Evolutionary conservation across 2,329 filamentous ascomycete species (phyloP).

Genomic region (Tolypocladium tundrense): DNA sequence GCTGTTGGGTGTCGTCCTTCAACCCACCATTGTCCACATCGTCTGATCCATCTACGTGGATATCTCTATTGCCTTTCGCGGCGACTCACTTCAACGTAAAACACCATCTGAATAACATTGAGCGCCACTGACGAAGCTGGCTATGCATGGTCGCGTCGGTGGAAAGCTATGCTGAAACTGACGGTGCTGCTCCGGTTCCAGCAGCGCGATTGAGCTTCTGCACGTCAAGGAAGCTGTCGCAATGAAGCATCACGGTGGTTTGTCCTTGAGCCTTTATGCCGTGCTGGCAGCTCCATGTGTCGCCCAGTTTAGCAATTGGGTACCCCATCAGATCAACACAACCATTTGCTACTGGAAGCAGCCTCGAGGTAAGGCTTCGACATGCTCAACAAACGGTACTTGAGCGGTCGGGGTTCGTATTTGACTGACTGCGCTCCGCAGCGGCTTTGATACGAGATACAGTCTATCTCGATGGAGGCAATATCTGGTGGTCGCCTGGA

Average conservation of each 20-base stretch:
- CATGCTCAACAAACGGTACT: neutral
- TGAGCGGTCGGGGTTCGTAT: neutral
- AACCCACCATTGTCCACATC: neutral
- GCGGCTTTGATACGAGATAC: slow-evolving; percentile 50
- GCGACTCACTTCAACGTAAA: neutral
- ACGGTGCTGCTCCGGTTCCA: neutral
- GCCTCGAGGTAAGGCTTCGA: slow-evolving; percentile 26
- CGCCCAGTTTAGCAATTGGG: slow-evolving; percentile 39
- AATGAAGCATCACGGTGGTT: slow-evolving; percentile 9
- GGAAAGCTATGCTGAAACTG: neutral
- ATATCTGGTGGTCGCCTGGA: slow-evolving; percentile 41
- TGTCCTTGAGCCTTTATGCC: slow-evolving; percentile 9
- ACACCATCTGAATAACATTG: neutral
- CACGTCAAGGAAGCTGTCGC: neutral
- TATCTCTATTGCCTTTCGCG: neutral
- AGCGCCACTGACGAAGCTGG: neutral
- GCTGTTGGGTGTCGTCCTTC: neutral
- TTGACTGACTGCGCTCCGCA: slow-evolving; percentile 19
- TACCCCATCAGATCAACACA: slow-evolving; percentile 40
- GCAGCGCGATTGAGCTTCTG: neutral
- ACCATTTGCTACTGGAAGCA: slow-evolving; percentile 50
- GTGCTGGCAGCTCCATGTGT: slow-evolving; percentile 4
- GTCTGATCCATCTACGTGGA: neutral
- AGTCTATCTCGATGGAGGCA: slow-evolving; percentile 56
- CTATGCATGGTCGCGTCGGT: neutral